Conservation (phyloP, 371 early-diverging fungal species). For the Caulochytrium protostelioides region DNA sequence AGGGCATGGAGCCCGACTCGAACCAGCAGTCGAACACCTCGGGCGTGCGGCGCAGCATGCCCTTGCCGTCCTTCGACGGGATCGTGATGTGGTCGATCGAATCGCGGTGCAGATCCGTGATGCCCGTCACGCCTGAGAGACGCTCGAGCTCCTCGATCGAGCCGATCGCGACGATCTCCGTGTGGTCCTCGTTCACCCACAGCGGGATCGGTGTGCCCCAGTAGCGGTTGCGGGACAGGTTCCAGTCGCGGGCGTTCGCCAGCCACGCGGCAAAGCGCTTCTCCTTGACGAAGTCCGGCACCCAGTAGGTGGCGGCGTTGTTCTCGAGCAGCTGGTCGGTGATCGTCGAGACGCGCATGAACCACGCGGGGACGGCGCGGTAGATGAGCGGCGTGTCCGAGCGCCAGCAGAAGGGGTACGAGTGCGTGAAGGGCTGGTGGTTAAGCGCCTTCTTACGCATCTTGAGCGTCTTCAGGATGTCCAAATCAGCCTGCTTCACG, state of each 20-base stretch:
- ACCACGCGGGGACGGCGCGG: constrained; percentile 97
- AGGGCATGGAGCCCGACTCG: constrained; percentile 92
- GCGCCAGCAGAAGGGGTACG: constrained; percentile 94
- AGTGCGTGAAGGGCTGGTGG: constrained; percentile 39
- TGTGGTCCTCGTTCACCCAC: constrained; percentile 87
- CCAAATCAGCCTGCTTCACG: constrained; percentile 42
- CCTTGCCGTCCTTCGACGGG: constrained; percentile 78
- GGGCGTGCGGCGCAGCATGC: constrained; percentile 72
- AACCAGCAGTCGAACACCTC: constrained; percentile 99
- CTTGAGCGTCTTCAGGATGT: constrained; percentile 73
- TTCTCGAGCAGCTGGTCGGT: constrained; percentile 68
- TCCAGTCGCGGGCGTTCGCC: constrained; percentile 97
- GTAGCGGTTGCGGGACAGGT: constrained; percentile 96
- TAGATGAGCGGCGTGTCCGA: constrained; percentile 98
- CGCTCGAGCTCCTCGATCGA: constrained; percentile 86
- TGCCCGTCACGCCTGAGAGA: constrained; percentile 58
- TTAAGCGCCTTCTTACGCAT: constrained; percentile 79
- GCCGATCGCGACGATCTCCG: constrained; percentile 71
- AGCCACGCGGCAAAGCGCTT: constrained; percentile 99
- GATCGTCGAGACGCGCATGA: constrained; percentile 77
- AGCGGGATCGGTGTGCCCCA: constrained; percentile 99
- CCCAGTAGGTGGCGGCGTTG: constrained; percentile 88
- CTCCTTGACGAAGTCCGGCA: constrained; percentile 92
- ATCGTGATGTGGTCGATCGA: constrained; percentile 91
- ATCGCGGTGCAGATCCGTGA: constrained; percentile 98